Evolutionary conservation across 768 basidiomycete genomes (phyloP).

Genomic region (Pulveroboletus sp.): DNA sequence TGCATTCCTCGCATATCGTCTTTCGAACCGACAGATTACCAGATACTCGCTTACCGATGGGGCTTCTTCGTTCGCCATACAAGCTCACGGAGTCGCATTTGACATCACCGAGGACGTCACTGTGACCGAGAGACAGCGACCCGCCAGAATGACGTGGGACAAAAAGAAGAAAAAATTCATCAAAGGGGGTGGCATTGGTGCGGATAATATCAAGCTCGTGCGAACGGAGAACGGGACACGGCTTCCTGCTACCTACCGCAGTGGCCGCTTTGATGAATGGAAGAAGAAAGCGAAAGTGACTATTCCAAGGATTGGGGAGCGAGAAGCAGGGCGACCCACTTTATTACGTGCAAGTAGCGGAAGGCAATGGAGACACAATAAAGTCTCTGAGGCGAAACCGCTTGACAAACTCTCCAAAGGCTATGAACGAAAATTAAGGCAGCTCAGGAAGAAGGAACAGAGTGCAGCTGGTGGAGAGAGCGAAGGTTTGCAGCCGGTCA

Average conservation of each 20-base stretch:
- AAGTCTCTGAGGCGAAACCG: slow-evolving; percentile 60
- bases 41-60: slow-evolving; percentile 91
- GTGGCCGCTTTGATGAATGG: slow-evolving; percentile 96
- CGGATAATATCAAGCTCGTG: slow-evolving; percentile 93
- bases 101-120: slow-evolving; percentile 75
- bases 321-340: slow-evolving; percentile 46
- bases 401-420: slow-evolving; percentile 67
- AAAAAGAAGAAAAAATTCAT: slow-evolving; percentile 95
- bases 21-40: slow-evolving; percentile 1
- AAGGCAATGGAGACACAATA: slow-evolving; percentile 71
- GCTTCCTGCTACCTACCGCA: slow-evolving; percentile 87
- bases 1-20: neutral
- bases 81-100: slow-evolving; percentile 74
- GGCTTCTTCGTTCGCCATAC: slow-evolving; percentile 77
- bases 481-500: slow-evolving; percentile 18
- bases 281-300: slow-evolving; percentile 68
- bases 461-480: slow-evolving; percentile 23
- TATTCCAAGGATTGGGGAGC: slow-evolving; percentile 81
- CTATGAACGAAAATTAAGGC: slow-evolving; percentile 70
- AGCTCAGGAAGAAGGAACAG: slow-evolving; percentile 53
- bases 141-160: slow-evolving; percentile 75
- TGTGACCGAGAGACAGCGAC: slow-evolving; percentile 53
- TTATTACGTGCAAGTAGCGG: slow-evolving; percentile 37
- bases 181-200: slow-evolving; percentile 76
- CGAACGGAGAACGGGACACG: slow-evolving; percentile 88